A percentile compares a stretch with the other conserved stretches of the same genome.
Conservation (phyloP, 2,329 filamentous ascomycete genomes). For the Purpureocillium lavendulum region DNA sequence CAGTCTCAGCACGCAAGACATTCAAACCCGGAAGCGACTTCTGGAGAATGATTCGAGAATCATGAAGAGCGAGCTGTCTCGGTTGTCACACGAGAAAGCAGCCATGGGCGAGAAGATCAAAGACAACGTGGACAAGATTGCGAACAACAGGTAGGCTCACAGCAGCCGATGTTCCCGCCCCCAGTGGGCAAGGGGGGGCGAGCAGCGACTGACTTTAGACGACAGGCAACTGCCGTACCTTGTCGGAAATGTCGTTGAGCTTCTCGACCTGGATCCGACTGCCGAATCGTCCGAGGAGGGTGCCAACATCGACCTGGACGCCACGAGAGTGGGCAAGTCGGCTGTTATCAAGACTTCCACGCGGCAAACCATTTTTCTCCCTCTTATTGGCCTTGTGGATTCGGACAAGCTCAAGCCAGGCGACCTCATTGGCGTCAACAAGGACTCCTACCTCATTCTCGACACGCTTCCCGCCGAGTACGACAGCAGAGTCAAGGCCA, state of each 20-base stretch:
- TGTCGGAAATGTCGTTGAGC: slow-evolving; percentile 95
- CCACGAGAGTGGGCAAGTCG: slow-evolving; percentile 92
- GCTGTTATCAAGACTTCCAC: slow-evolving; percentile 99
- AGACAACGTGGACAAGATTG: slow-evolving; percentile 97
- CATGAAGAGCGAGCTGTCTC: slow-evolving; percentile 95
- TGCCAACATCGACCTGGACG: slow-evolving; percentile 96
- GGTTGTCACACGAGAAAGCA: slow-evolving; percentile 88
- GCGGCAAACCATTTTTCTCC: slow-evolving; percentile 95
- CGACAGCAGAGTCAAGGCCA: slow-evolving; percentile 97
- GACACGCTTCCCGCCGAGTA: slow-evolving; percentile 97
- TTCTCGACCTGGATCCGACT: slow-evolving; percentile 91
- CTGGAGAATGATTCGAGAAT: slow-evolving; percentile 97
- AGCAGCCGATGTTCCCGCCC: background rate
- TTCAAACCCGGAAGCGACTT: slow-evolving; percentile 80
- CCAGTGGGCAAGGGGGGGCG: background rate
- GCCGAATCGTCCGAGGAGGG: slow-evolving; percentile 95
- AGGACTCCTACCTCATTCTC: slow-evolving; percentile 95
- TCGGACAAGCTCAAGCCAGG: slow-evolving; percentile 90
- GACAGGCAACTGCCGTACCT: slow-evolving; percentile 91
- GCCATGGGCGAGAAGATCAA: slow-evolving; percentile 99
- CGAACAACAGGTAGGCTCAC: slow-evolving; percentile 80
- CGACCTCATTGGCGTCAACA: slow-evolving; percentile 96
- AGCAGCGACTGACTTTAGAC: slow-evolving; percentile 4
- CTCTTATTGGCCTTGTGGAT: slow-evolving; percentile 93
- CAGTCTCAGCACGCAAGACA: slow-evolving; percentile 87